phyloP scores from a whole-genome alignment of 2,329 filamentous ascomycete species.

The Aureobasidium sp. region DNA sequence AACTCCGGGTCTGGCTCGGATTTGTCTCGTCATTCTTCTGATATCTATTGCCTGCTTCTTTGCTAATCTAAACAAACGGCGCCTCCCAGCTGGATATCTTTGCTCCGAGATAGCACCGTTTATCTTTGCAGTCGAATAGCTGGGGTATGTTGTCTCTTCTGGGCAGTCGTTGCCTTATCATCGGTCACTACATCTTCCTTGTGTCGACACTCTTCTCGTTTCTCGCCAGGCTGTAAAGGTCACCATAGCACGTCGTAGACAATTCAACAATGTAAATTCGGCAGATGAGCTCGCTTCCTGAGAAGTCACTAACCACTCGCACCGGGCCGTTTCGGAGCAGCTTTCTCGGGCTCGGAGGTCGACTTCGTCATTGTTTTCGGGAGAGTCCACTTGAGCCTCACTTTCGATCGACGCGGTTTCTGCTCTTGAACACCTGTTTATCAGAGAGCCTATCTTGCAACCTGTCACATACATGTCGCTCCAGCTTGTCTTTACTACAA shows the following conservation, averaged over 20 bases:
- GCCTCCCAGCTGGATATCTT: background rate
- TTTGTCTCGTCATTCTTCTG: constrained; percentile 1
- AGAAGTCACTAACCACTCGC: background rate
- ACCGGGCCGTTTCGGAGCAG: constrained; percentile 9
- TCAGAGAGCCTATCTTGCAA: background rate
- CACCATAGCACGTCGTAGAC: background rate
- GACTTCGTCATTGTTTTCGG: constrained; percentile 1
- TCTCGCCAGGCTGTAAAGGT: too few species aligned
- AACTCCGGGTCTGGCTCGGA: background rate
- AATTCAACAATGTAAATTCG: background rate
- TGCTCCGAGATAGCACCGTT: constrained; percentile 9
- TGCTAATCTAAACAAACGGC: constrained; percentile 2
- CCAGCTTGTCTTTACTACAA: background rate
- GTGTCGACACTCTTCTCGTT: background rate
- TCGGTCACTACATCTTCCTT: background rate
- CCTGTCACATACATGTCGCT: background rate
- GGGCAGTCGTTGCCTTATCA: background rate
- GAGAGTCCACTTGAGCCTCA: background rate
- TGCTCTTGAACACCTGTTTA: background rate
- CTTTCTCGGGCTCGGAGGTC: background rate
- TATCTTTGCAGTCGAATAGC: background rate
- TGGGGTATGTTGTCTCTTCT: background rate
- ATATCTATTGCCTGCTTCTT: background rate
- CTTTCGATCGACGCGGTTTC: background rate
- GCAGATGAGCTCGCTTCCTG: background rate